These are phyloP conservation scores for Lachnellula suecica DNA, from an alignment of 2,329 filamentous ascomycete genomes.

Conservation along the genomic window DNA sequence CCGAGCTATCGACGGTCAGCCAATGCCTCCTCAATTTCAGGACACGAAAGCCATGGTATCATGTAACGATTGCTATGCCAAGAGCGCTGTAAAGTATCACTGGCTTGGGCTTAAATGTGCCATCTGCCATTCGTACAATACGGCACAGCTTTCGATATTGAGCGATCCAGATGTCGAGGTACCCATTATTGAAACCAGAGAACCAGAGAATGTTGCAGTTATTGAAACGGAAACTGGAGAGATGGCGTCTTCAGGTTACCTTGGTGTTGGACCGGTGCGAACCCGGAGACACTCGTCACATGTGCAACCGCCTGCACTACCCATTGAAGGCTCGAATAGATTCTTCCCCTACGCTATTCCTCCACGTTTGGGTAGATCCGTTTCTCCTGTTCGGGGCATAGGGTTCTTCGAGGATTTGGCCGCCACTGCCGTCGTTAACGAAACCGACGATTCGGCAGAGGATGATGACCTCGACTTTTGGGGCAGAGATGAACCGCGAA, in stretches of 20 bases:
- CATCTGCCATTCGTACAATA: constrained; percentile 70
- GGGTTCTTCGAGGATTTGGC: constrained; percentile 25
- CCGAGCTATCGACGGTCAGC: constrained; percentile 81
- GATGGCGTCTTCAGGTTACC: constrained; percentile 6
- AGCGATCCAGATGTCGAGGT: constrained; percentile 38
- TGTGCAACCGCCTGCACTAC: constrained; percentile 14
- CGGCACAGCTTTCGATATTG: constrained; percentile 61
- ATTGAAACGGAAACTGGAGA: constrained; percentile 18
- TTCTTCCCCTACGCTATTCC: constrained; percentile 26
- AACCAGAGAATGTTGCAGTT: constrained; percentile 19
- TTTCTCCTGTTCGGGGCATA: constrained; percentile 32
- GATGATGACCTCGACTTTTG: constrained; percentile 49
- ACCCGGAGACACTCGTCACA: constrained; percentile 32
- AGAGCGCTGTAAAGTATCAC: constrained; percentile 84
- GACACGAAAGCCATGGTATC: constrained; percentile 80
- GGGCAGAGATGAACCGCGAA: constrained; percentile 44
- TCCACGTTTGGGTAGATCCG: constrained; percentile 32
- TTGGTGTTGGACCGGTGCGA: constrained; percentile 14
- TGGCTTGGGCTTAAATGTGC: constrained; percentile 92
- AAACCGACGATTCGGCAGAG: constrained; percentile 47
- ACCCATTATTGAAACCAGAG: constrained; percentile 20
- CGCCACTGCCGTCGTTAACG: constrained; percentile 38
- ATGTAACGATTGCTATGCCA: constrained; percentile 93
- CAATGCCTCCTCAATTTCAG: constrained; percentile 84
- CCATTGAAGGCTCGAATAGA: constrained; percentile 10